Percentiles rank a stretch among this genome's conserved stretches.
These are phyloP conservation scores for Batrachochytrium dendrobatidis DNA, from an alignment of 371 early-diverging fungal genomes.

Conservation along the genomic window DNA sequence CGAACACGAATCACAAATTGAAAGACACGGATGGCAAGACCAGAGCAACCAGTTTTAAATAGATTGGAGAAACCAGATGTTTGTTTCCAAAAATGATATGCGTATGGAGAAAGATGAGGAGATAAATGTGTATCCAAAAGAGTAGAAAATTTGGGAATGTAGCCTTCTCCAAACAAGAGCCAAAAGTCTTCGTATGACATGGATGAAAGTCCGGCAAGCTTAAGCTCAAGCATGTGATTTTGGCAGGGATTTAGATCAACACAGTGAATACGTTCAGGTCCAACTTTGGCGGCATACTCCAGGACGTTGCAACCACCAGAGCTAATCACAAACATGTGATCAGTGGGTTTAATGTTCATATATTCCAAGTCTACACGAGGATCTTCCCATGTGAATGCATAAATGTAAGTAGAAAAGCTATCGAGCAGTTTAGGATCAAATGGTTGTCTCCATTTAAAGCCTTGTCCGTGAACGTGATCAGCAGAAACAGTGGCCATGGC, in stretches of 20 bases:
- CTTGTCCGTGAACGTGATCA: constrained; percentile 41
- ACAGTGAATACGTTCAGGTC: constrained; percentile 66
- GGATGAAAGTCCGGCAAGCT: constrained; percentile 59
- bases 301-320: constrained; percentile 82
- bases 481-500: constrained; percentile 17
- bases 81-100: constrained; percentile 72
- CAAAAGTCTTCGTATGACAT: constrained; percentile 64
- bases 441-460: constrained; percentile 54
- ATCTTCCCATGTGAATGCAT: constrained; percentile 86
- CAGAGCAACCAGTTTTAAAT: constrained; percentile 79
- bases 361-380: constrained; percentile 68
- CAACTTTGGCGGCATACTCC: constrained; percentile 67
- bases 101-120: constrained; percentile 62
- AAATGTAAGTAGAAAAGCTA: constrained; percentile 76
- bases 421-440: constrained; percentile 58
- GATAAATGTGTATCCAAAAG: constrained; percentile 62
- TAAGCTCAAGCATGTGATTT: constrained; percentile 78
- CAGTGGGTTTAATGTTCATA: constrained; percentile 55
- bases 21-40: constrained; percentile 64
- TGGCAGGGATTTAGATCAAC: constrained; percentile 87
- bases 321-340: constrained; percentile 73
- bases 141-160: constrained; percentile 49
- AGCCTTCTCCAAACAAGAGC: constrained; percentile 76
- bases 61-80: constrained; percentile 57
- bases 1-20: constrained; percentile 55